phyloP scores from a whole-genome alignment of 495 filamentous ascomycete species.

The Neurospora tetrasperma region DNA sequence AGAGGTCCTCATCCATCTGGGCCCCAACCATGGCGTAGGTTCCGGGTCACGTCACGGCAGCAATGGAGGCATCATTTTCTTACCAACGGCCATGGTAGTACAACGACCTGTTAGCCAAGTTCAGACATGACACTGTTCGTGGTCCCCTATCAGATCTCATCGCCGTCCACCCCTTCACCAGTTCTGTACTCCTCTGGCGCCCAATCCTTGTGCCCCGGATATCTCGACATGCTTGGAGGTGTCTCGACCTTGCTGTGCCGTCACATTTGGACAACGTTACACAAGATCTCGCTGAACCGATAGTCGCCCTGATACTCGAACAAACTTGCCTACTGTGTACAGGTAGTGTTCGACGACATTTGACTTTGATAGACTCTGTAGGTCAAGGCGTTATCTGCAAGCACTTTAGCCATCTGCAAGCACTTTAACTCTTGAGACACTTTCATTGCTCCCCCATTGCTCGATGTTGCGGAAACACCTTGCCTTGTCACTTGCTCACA shows the following conservation, averaged over 20 bases:
- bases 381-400: background rate
- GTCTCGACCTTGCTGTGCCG: background rate
- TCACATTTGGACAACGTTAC: background rate
- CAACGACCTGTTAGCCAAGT: background rate
- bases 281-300: background rate
- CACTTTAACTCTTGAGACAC: background rate
- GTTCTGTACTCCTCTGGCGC: background rate
- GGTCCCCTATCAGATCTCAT: background rate
- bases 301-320: background rate
- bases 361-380: background rate
- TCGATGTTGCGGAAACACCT: background rate
- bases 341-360: background rate
- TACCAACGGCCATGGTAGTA: background rate
- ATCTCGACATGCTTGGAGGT: background rate
- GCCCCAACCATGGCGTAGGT: background rate
- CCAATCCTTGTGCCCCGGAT: background rate
- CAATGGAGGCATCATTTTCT: background rate
- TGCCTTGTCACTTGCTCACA: background rate
- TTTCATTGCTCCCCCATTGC: background rate
- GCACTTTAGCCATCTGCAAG: background rate
- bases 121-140: background rate
- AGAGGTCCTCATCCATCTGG: background rate
- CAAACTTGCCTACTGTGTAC: background rate
- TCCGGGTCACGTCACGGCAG: background rate
- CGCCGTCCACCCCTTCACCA: background rate